These are phyloP conservation scores for Paspalum notatum DNA, from an alignment of 176 grass and related monocot genomes.

Conservation along the genomic window DNA sequence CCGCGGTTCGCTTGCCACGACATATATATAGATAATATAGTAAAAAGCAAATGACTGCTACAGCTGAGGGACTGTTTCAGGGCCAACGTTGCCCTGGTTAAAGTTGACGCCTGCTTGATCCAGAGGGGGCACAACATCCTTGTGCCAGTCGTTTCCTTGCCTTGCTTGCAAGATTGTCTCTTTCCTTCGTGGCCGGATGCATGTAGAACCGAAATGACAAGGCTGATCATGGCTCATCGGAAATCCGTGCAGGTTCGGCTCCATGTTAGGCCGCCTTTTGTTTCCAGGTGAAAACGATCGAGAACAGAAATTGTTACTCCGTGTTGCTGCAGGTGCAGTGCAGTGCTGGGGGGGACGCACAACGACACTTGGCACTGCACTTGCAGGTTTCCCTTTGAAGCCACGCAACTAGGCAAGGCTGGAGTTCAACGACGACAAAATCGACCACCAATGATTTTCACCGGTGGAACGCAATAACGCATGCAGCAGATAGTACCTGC, in stretches of 20 bases:
- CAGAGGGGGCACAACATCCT: constrained; percentile 17
- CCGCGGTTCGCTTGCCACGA: not conserved
- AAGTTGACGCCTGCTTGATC: constrained; percentile 43
- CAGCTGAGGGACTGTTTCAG: constrained; percentile 4
- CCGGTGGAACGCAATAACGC: not conserved
- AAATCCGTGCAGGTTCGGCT: not conserved
- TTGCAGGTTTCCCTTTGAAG: constrained; percentile 26
- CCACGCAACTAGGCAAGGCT: constrained; percentile 41
- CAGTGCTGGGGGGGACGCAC: not conserved
- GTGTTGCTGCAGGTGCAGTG: not conserved
- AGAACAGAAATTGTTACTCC: not conserved
- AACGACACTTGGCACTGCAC: not conserved
- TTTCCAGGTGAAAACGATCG: not conserved
- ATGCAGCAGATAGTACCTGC: too few relatives aligned
- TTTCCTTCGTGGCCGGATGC: not conserved
- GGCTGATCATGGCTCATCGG: constrained; percentile 7
- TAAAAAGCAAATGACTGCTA: not conserved
- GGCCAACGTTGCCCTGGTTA: constrained; percentile 28
- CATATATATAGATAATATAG: not conserved
- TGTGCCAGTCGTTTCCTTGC: constrained; percentile 32
- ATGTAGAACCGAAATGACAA: constrained; percentile 15
- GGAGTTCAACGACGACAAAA: not conserved
- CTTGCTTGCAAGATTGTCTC: constrained; percentile 28
- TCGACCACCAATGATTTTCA: constrained; percentile 3
- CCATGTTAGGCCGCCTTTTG: not conserved